Evolutionary conservation across 257 asterid species (phyloP).

Genomic region (Penstemon eatonii): DNA sequence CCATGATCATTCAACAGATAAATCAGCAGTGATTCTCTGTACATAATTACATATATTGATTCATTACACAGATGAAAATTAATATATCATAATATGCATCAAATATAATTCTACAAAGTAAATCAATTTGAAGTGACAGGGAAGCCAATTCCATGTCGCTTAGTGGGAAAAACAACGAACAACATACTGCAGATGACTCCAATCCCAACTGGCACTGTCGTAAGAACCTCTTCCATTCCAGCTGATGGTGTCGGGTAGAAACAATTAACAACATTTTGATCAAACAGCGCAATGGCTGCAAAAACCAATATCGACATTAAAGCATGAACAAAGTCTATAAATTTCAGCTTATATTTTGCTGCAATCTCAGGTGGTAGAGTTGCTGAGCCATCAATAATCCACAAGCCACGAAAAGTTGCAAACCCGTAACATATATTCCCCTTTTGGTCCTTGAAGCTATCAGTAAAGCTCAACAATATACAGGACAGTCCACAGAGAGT

Average conservation of each 20-base stretch:
- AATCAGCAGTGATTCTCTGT: too few species aligned
- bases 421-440: conserved; percentile 71
- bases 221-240: conserved; percentile 59
- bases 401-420: conserved; percentile 66
- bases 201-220: conserved; percentile 78
- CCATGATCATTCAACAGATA: too few species aligned
- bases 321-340: conserved; percentile 79
- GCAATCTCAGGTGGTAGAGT: conserved; percentile 50
- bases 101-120: neutral
- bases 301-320: conserved; percentile 85
- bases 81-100: conserved; percentile 9
- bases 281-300: conserved; percentile 71
- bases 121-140: conserved; percentile 54
- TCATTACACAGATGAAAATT: too few species aligned
- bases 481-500: conserved; percentile 71
- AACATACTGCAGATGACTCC: conserved; percentile 83
- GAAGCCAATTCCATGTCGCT: conserved; percentile 88
- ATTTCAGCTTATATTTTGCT: conserved; percentile 57
- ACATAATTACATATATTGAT: too few species aligned
- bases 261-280: conserved; percentile 68
- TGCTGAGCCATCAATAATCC: conserved; percentile 80
- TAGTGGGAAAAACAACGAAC: conserved; percentile 81
- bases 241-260: conserved; percentile 75
- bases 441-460: conserved; percentile 73
- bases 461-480: conserved; percentile 69